Base-by-base conservation (phyloP, 768 basidiomycete genomes). In the Rhizopogon vulgaris region DNA sequence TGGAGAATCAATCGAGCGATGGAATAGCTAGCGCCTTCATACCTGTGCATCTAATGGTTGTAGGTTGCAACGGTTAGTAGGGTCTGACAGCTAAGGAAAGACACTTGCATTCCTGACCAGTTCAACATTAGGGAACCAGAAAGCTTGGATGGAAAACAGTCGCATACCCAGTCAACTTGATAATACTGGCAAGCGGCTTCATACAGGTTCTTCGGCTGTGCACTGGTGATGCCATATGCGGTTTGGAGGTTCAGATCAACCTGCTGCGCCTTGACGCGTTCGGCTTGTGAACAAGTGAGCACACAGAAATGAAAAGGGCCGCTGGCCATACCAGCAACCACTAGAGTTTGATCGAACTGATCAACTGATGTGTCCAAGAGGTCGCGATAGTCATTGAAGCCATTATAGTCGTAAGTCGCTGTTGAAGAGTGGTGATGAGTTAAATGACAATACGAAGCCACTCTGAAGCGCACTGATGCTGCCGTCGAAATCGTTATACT, bases 131-230 rank as follows among this genome's bases (percentile, higher is more conserved):
- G 43, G 36, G n/a, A 11, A 6, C 14, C 6, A 9, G 12, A 11
- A 27, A 4, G 17, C 17, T 28, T 7, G 37, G 12, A 27, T 3
- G 9, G 12, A 17, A 48, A 9, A 14, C 4, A n/a, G n/a, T 1
- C 24, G 18, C 67, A 24, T 41, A 69, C 67, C 53, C 57, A 72
- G 58, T 75, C 65, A 48, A 79, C 75, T 54, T 76, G 66, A 52
- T 71, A 83, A 59, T 86, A 87, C 61, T 85, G 82, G 3, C 79
- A 69, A 10, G 73, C 84, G 51, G 64, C 65, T 32, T 76, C 77
- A 54, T 78, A 73, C 3, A 72, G 68, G 5, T 73, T 73, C 50
- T 62, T 62, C 1, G 78, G 71, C 45, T 72, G 76, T 15, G 70
- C 66, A 17, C 79, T 78, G 40, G 74, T 66, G 12, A 84, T 57